These are phyloP conservation scores for Keithomyces neogunnii DNA, from an alignment of 2,329 filamentous ascomycete species.

Conservation along the genomic window DNA sequence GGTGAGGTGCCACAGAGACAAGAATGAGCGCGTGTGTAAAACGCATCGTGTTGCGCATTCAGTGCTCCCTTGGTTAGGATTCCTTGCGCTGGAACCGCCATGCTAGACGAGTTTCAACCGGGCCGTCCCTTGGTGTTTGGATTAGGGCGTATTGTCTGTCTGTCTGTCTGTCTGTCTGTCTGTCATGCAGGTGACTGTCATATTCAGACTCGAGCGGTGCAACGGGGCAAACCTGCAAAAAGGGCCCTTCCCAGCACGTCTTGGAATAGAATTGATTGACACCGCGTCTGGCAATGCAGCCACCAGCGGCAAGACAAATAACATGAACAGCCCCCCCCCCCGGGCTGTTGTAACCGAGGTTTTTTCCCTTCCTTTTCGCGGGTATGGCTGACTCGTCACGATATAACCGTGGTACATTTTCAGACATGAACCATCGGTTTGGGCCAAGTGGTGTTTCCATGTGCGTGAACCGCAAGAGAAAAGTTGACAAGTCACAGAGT, in stretches of 20 bases:
- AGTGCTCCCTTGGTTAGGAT: neutral
- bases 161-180: neutral
- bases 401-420: too few species aligned
- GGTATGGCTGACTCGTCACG: too few species aligned
- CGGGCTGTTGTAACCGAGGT: too few species aligned
- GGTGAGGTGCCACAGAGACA: neutral
- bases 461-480: neutral
- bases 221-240: too few species aligned
- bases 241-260: neutral
- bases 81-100: neutral
- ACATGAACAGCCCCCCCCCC: too few species aligned
- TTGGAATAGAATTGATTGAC: neutral
- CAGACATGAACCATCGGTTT: too few species aligned
- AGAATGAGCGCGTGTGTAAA: neutral
- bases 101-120: neutral
- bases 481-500: conserved; percentile 4
- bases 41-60: too few species aligned
- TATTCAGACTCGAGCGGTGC: neutral
- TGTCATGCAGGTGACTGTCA: conserved; percentile 1
- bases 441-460: too few species aligned
- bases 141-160: neutral
- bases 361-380: too few species aligned
- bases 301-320: too few species aligned
- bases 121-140: neutral
- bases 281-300: too few species aligned